Evolutionary conservation across 2,329 filamentous ascomycete species (phyloP).

Genomic region (Penicillium janthinellum): DNA sequence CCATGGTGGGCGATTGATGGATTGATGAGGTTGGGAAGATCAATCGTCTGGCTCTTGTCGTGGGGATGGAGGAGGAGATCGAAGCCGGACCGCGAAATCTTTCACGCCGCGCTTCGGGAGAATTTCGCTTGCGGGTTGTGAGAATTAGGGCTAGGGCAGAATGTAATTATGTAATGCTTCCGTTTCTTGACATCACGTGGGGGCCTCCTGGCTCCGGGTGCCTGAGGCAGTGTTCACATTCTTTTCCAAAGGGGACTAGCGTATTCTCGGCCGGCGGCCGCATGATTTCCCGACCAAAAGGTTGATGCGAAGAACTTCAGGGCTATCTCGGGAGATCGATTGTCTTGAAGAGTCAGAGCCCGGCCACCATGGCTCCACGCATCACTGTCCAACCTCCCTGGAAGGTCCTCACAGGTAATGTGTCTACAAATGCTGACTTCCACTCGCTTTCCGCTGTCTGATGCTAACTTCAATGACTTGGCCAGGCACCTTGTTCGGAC

Average conservation of each 20-base stretch:
- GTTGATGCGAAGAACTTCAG: constrained; percentile 24
- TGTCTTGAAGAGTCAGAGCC: background rate
- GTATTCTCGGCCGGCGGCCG: constrained; percentile 19
- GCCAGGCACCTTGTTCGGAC: constrained; percentile 33
- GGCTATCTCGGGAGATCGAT: constrained; percentile 9
- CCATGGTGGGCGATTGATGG: constrained; percentile 74
- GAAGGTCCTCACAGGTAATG: constrained; percentile 62
- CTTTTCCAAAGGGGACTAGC: constrained; percentile 28
- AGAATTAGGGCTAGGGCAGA: constrained; percentile 43
- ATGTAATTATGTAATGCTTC: background rate
- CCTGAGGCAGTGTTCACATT: background rate
- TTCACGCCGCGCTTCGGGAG: constrained; percentile 30
- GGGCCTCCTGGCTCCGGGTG: background rate
- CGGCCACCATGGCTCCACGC: constrained; percentile 65
- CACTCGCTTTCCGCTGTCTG: background rate
- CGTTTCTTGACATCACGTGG: background rate
- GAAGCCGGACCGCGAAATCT: constrained; percentile 35
- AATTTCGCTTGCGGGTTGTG: constrained; percentile 45
- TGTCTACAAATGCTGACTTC: background rate
- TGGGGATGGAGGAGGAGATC: constrained; percentile 37
- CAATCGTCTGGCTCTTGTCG: constrained; percentile 51
- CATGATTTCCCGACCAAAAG: constrained; percentile 37
- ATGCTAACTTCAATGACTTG: constrained; percentile 12
- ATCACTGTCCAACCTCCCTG: constrained; percentile 63
- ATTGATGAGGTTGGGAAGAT: constrained; percentile 45